These are phyloP conservation scores for Harrya chromipes DNA, from an alignment of 768 basidiomycete genomes.

Conservation along the genomic window DNA sequence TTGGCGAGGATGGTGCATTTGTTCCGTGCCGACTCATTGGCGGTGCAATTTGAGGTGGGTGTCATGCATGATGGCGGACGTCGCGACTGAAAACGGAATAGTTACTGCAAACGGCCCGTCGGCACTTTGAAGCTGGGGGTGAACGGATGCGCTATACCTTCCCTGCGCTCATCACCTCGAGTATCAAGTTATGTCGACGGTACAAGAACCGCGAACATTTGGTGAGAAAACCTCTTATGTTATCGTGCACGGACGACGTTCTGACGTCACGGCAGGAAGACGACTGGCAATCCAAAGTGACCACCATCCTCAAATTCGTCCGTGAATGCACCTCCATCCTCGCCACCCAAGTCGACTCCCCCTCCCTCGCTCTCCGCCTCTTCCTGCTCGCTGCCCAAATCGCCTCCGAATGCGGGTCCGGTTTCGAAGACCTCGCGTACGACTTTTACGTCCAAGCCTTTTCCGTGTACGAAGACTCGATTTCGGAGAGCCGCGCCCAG, in stretches of 20 bases:
- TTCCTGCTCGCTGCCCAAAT: constrained; percentile 97
- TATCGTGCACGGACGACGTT: background rate
- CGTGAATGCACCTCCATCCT: constrained; percentile 93
- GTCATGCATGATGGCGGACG: background rate
- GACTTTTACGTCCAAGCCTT: constrained; percentile 98
- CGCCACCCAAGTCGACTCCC: constrained; percentile 89
- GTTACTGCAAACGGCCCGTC: constrained; percentile 88
- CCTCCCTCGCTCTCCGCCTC: constrained; percentile 86
- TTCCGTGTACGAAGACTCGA: constrained; percentile 96
- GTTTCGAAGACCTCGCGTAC: constrained; percentile 93
- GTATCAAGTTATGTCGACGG: constrained; percentile 88
- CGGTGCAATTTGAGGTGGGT: constrained; percentile 84
- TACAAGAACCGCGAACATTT: constrained; percentile 82
- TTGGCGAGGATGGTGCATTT: constrained; percentile 97
- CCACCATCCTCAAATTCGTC: constrained; percentile 89
- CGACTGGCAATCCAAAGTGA: constrained; percentile 84
- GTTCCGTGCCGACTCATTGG: constrained; percentile 84
- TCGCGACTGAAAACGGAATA: constrained; percentile 26
- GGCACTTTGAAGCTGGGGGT: constrained; percentile 87
- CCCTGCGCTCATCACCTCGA: constrained; percentile 91
- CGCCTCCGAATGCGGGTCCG: constrained; percentile 89
- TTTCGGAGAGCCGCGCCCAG: constrained; percentile 93
- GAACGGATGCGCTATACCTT: constrained; percentile 97
- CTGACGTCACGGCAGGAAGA: constrained; percentile 52
- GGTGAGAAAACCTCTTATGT: constrained; percentile 35